These are phyloP conservation scores for Aspergillus fijiensis DNA, from an alignment of 2,329 filamentous ascomycete species.

Conservation along the genomic window DNA sequence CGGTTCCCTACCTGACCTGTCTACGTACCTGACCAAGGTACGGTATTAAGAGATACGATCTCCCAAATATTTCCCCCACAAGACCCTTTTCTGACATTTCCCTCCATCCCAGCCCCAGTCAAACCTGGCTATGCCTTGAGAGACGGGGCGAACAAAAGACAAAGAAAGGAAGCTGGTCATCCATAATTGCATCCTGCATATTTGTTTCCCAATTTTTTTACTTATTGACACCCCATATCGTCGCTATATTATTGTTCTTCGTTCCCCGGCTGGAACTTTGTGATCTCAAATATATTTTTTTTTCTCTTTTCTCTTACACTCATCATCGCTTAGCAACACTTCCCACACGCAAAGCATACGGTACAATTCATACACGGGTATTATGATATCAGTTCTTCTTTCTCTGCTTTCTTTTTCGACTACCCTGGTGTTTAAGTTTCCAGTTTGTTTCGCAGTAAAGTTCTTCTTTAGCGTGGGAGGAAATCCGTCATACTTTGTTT, in stretches of 20 bases:
- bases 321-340: not conserved
- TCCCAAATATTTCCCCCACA: not conserved
- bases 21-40: not conserved
- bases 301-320: not conserved
- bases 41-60: not conserved
- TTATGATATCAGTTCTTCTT: not conserved
- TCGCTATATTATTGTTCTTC: slow-evolving; percentile 2
- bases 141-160: not conserved
- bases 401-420: not conserved
- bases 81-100: not conserved
- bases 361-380: slow-evolving; percentile 8
- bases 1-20: no score
- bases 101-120: not conserved
- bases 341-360: not conserved
- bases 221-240: not conserved
- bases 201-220: not conserved
- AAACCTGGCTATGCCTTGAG: not conserved
- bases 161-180: not conserved
- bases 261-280: slow-evolving; percentile 25
- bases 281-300: slow-evolving; percentile 4
- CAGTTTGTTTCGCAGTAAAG: not conserved
- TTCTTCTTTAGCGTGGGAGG: not conserved
- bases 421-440: not conserved
- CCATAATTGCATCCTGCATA: slow-evolving; percentile 3
- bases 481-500: not conserved